Conservation (phyloP, 176 grass and related monocot genomes). For the barley (Hordeum vulgare) region DNA sequence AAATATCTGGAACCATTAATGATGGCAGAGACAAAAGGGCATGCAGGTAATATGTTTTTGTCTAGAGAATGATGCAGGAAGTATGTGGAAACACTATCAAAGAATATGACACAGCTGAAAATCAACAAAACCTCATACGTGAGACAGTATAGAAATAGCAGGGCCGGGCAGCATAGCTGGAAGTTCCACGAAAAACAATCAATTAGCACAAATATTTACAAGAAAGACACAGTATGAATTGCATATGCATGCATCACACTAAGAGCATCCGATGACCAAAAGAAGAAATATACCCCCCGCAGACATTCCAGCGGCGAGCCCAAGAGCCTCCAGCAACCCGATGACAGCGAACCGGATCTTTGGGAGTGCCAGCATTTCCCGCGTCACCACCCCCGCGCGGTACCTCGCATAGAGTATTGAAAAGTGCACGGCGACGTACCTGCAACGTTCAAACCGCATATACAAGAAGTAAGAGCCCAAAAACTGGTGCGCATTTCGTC, state of each 20-base stretch:
- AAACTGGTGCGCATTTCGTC: slow-evolving; percentile 21
- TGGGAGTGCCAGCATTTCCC: slow-evolving; percentile 68
- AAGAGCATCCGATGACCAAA: neutral
- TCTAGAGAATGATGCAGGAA: neutral
- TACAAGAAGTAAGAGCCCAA: neutral
- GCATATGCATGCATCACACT: neutral
- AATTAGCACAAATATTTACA: neutral
- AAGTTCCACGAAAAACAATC: neutral
- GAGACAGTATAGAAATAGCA: slow-evolving; percentile 88
- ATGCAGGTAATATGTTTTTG: neutral
- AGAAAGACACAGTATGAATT: neutral
- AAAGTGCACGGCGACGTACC: slow-evolving; percentile 81
- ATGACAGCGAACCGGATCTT: slow-evolving; percentile 55
- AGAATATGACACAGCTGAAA: neutral
- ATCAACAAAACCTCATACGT: slow-evolving; percentile 41
- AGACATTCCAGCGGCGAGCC: slow-evolving; percentile 83
- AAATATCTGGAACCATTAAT: neutral
- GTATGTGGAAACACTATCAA: neutral
- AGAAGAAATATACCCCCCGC: slow-evolving; percentile 53
- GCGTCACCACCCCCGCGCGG: slow-evolving; percentile 43
- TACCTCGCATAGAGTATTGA: slow-evolving; percentile 65
- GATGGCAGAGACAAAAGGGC: neutral
- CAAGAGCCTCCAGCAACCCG: slow-evolving; percentile 80
- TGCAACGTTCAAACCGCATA: slow-evolving; percentile 12
- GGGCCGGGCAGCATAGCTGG: slow-evolving; percentile 89